Evolutionary conservation across 108 stramenopile species (phyloP), one percentile per base, ranked within the genome.

Genomic region (Schizochytrium sp.): DNA sequence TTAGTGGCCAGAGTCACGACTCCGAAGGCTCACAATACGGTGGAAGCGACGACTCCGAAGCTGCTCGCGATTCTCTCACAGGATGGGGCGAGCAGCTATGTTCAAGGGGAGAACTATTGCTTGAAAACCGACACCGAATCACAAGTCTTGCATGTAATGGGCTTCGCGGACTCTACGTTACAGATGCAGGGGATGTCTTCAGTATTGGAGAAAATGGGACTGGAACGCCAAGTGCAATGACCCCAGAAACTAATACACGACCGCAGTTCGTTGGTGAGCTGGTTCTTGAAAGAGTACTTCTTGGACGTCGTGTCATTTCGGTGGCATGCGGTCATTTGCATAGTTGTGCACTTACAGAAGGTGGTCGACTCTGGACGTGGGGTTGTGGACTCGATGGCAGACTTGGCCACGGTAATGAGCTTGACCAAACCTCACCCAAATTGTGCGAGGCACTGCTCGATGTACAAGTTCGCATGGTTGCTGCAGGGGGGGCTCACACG

Each of bases 321-420:
- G 59, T 60, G 59, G 59, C 59, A n/a, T 60, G 59, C 19, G 59
- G 59, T n/a, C 59, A 60, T n/a, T 60, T 60, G 59, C 59, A 60
- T n/a, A 60, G 59, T n/a, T 60, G 59, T n/a, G 59, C 59, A n/a
- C 19, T 60, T 19, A 60, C 59, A 60, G 19, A 60, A n/a, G 59
- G 59, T 19, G 59, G 59, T 17, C 17, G 59, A n/a, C 19, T 60
- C 19, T 60, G 59, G 59, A 19, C 59, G 59, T 60, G 59, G 59
- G 59, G 59, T 19, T 60, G 59, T 60, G 59, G 59, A n/a, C 59
- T 19, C 17, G 17, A 60, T 60, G 59, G 59, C 59, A 17, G 59
- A 17, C 59, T 60, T 60, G 59, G 59, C 19, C 59, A 60, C 19
- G 59, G 59, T 19, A n/a, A 60, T 60, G 59, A 60, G n/a, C 17